These are phyloP conservation scores for Clonostachys sp. DNA, from an alignment of 2,329 filamentous ascomycete genomes.

Conservation along the genomic window DNA sequence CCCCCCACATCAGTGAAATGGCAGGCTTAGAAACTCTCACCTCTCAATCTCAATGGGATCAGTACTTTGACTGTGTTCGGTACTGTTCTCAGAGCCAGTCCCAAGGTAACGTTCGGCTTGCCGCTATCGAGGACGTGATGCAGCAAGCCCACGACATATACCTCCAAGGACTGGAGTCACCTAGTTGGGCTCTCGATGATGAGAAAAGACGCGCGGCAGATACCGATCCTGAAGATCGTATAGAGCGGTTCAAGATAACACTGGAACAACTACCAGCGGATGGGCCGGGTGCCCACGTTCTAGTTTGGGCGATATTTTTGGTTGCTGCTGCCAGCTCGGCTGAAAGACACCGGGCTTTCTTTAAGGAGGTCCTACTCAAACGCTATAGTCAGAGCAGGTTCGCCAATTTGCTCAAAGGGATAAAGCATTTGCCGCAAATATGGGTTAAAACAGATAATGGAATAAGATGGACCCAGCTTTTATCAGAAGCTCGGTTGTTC, in stretches of 20 bases:
- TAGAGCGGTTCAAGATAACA: conserved; percentile 1
- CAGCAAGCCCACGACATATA: conserved; percentile 1
- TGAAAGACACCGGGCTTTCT: too few species aligned
- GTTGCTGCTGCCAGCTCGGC: not conserved
- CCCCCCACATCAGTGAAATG: not conserved
- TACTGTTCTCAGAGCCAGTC: not conserved
- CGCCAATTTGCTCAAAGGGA: too few species aligned
- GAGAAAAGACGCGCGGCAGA: not conserved
- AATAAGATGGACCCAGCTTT: too few species aligned
- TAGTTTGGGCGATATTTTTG: conserved; percentile 4
- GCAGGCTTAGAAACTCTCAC: not conserved
- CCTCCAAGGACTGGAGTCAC: not conserved
- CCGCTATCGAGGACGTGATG: not conserved
- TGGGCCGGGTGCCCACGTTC: conserved; percentile 1
- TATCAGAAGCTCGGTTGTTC: not conserved
- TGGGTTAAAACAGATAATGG: too few species aligned
- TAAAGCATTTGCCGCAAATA: too few species aligned
- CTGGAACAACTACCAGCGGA: not conserved
- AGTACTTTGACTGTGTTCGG: not conserved
- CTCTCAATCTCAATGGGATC: not conserved
- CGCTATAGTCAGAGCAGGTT: too few species aligned
- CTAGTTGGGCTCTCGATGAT: too few species aligned
- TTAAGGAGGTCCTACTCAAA: too few species aligned
- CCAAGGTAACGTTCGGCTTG: not conserved
- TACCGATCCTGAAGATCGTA: not conserved